phyloP scores from a whole-genome alignment of 2,329 filamentous ascomycete genomes.

The Xylariomycetidae sp. region DNA sequence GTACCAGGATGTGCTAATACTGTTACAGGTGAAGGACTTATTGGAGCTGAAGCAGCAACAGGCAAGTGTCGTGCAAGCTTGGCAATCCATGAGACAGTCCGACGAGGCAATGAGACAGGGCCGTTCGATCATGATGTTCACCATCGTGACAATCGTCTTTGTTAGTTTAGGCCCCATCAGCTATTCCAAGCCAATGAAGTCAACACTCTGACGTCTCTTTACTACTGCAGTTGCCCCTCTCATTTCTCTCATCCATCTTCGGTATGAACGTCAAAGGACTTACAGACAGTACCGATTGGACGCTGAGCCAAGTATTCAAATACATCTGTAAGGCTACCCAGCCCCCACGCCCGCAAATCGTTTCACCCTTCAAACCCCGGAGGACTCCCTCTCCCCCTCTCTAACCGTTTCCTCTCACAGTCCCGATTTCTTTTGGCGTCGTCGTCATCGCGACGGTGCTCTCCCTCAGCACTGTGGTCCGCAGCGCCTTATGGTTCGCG shows the following conservation, averaged over 20 bases:
- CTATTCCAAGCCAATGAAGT: not conserved
- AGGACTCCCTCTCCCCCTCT: not conserved
- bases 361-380: not conserved
- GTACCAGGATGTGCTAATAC: slow-evolving; percentile 1
- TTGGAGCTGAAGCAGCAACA: slow-evolving; percentile 42
- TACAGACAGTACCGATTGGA: slow-evolving; percentile 4
- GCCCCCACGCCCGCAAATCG: no score
- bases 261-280: slow-evolving; percentile 32
- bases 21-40: slow-evolving; percentile 33
- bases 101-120: slow-evolving; percentile 37
- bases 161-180: slow-evolving; percentile 21
- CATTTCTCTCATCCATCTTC: slow-evolving; percentile 34
- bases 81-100: slow-evolving; percentile 33
- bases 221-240: slow-evolving; percentile 28
- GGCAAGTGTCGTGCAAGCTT: slow-evolving; percentile 39
- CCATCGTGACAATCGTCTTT: slow-evolving; percentile 42
- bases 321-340: slow-evolving; percentile 24
- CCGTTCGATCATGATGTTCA: slow-evolving; percentile 41
- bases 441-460: no score
- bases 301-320: slow-evolving; percentile 8
- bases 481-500: no score
- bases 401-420: not conserved
- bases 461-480: no score
- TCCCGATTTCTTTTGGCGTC: not conserved
- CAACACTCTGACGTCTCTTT: not conserved